Evolutionary conservation across 1,284 basidiomycete species (phyloP), one percentile per base, ranked within the genome.

Genomic region (Neonothopanus nambi): DNA sequence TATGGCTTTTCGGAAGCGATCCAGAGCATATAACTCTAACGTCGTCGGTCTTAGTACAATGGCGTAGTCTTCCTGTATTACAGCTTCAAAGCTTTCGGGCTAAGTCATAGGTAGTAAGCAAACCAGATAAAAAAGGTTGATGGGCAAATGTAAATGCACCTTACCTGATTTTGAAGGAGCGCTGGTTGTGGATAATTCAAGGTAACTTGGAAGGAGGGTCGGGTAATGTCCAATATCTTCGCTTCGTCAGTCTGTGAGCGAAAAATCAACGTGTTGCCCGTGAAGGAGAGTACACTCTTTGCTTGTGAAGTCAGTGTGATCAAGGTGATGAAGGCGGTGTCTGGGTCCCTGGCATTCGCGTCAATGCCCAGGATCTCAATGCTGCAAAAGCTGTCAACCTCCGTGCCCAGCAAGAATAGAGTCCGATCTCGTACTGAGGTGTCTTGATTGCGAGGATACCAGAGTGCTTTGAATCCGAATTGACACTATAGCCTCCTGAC

Each of bases 401-500:
- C 30, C 21, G 7, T 38, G 42, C 12, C n/a, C 39, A 39, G 33
- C 40, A 52, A 44, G 23, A 28, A n/a, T 23, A 44, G 20, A 36
- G 24, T 44, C 12, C 15, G 13, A 42, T 37, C 18, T 63, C 73
- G 54, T 57, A 80, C 78, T 66, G 67, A 21, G 71, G 65, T 37
- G 71, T 68, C 42, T 74, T 67, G 48, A 80, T 65, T 2, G 73
- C 76, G 5, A 81, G 42, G 0, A 69, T 60, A 8, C 68, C 73
- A 0, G 58, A 36, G 28, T 63, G 65, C 13, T 55, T 51, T 0
- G 61, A 58, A 33, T 68, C 66, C 11, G 69, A 69, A 48, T 79
- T 80, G 28, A 79, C 61, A 6, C 69, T 68, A 58, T 78, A 64
- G 8, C 74, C 70, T n/a, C 66, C 61, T 40, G 73, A 71, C 13